Evolutionary conservation across 2,329 filamentous ascomycete genomes (phyloP).

Genomic region (Xylaria sp.): DNA sequence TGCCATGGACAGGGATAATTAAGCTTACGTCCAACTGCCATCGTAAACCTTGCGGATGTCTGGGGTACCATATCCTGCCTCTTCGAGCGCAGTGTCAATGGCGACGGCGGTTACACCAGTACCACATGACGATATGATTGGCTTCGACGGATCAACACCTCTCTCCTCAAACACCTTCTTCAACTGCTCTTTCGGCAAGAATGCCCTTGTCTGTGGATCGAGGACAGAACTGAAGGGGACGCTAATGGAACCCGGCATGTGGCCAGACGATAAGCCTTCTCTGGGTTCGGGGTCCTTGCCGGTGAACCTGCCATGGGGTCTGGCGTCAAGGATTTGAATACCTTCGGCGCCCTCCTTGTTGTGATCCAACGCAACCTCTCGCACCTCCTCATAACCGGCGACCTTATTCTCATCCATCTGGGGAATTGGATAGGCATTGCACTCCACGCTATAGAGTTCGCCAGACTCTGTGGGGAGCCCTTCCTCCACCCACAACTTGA

Average conservation of each 20-base stretch:
- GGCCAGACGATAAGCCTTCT: conserved; percentile 82
- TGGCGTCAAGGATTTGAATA: conserved; percentile 86
- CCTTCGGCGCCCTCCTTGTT: conserved; percentile 83
- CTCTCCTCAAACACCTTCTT: conserved; percentile 76
- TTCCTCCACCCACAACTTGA: conserved; percentile 87
- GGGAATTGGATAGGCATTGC: conserved; percentile 66
- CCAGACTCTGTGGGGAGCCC: conserved; percentile 83
- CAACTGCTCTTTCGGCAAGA: conserved; percentile 73
- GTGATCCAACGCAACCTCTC: conserved; percentile 72
- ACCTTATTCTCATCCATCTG: conserved; percentile 66
- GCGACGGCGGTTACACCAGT: conserved; percentile 93
- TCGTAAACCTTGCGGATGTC: conserved; percentile 82
- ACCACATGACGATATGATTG: conserved; percentile 86
- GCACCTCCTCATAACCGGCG: conserved; percentile 80
- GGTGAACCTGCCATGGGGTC: conserved; percentile 77
- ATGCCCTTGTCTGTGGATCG: conserved; percentile 79
- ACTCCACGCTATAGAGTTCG: conserved; percentile 67
- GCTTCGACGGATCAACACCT: conserved; percentile 75
- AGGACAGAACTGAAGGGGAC: conserved; percentile 80
- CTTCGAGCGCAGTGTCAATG: conserved; percentile 81
- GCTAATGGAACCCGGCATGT: conserved; percentile 86
- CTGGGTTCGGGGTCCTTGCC: conserved; percentile 86
- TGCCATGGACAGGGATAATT: not conserved
- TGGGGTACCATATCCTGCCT: conserved; percentile 72
- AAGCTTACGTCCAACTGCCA: conserved; percentile 92